Conservation (phyloP, 208 protist genomes). For the Blastocrithidia nonstop region DNA sequence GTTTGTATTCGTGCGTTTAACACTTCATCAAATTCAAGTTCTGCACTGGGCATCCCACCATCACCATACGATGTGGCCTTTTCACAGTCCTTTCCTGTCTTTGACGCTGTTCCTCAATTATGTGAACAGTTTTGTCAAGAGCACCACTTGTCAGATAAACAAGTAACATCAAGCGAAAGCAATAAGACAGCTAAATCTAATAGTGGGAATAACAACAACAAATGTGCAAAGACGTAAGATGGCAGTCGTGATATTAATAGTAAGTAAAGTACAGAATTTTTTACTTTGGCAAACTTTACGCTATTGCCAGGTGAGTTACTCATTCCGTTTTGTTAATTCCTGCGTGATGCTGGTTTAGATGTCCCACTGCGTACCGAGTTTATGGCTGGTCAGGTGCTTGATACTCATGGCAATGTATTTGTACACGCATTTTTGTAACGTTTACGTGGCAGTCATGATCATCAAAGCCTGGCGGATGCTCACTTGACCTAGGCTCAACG, state of each 20-base stretch:
- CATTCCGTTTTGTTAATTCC: constrained; percentile 44
- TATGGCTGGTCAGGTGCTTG: constrained; percentile 50
- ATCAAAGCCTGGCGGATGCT: constrained; percentile 26
- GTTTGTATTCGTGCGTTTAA: constrained; percentile 61
- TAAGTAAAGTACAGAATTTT: constrained; percentile 3
- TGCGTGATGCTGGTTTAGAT: constrained; percentile 56
- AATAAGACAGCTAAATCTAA: no score
- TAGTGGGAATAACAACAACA: neutral
- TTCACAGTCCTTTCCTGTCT: constrained; percentile 38
- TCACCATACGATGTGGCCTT: constrained; percentile 8
- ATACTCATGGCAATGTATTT: constrained; percentile 29
- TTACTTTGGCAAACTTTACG: no score
- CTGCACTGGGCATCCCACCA: constrained; percentile 16
- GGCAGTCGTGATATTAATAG: constrained; percentile 3
- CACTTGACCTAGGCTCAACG: constrained; percentile 41
- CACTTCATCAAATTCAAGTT: constrained; percentile 9
- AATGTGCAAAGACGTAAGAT: neutral
- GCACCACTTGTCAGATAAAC: no score
- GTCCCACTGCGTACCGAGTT: constrained; percentile 66
- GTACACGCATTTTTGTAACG: constrained; percentile 20
- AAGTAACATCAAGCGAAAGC: no score
- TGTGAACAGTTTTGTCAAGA: constrained; percentile 14
- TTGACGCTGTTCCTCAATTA: constrained; percentile 59
- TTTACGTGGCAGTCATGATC: constrained; percentile 22
- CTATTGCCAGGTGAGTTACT: constrained; percentile 22